Conservation (phyloP, 2,329 filamentous ascomycete genomes). For the Pseudogymnoascus sp. region DNA sequence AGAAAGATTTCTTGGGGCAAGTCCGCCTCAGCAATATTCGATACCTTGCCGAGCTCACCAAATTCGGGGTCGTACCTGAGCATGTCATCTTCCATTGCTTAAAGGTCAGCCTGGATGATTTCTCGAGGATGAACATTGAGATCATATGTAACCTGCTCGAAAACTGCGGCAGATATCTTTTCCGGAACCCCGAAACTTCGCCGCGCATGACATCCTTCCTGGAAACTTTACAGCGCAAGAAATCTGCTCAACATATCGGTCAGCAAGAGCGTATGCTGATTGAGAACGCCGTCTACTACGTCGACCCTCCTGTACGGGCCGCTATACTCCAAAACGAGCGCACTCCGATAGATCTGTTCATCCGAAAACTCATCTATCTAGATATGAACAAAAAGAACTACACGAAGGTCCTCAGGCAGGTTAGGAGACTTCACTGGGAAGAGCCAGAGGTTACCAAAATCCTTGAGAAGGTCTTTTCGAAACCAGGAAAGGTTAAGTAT, state of each 20-base stretch:
- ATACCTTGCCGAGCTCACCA: conserved; percentile 95
- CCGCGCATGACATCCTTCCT: conserved; percentile 91
- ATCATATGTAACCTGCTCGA: conserved; percentile 94
- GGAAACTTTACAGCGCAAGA: conserved; percentile 92
- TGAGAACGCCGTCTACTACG: conserved; percentile 96
- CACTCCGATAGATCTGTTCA: conserved; percentile 84
- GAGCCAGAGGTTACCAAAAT: conserved; percentile 62
- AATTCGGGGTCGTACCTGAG: conserved; percentile 95
- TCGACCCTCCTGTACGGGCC: conserved; percentile 86
- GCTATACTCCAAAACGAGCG: conserved; percentile 96
- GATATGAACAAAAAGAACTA: conserved; percentile 93
- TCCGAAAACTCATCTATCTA: conserved; percentile 85
- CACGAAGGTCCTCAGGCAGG: conserved; percentile 86
- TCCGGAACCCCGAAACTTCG: conserved; percentile 86
- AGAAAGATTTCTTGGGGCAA: conserved; percentile 93
- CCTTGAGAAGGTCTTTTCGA: conserved; percentile 80
- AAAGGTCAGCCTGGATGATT: conserved; percentile 95
- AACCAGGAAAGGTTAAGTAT: conserved; percentile 95
- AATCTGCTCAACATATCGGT: conserved; percentile 87
- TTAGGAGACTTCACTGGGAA: conserved; percentile 95
- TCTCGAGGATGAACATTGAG: conserved; percentile 98
- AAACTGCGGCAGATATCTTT: conserved; percentile 88
- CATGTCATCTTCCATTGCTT: conserved; percentile 98
- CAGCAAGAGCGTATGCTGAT: conserved; percentile 97
- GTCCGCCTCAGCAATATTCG: conserved; percentile 90